A percentile compares a stretch with the other conserved stretches of the same genome.
Evolutionary conservation across 257 asterid genomes (phyloP).

Genomic region (Scutellaria galericulata): DNA sequence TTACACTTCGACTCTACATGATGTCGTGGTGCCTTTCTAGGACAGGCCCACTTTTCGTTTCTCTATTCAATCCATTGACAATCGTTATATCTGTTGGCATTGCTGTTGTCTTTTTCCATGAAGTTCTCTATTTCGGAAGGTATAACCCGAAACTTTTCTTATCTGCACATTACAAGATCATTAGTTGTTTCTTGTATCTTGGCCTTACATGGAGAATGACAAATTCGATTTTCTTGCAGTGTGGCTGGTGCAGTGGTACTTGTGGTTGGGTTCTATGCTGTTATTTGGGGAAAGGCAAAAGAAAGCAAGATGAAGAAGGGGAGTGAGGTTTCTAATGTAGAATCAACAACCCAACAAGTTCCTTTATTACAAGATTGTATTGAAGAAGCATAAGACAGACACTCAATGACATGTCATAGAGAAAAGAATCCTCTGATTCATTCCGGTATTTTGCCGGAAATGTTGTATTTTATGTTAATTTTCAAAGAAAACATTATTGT

Average conservation of each 20-base stretch:
- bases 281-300: constrained; percentile 57
- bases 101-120: constrained; percentile 48
- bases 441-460: neutral
- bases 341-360: constrained; percentile 37
- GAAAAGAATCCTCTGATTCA: neutral
- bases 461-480: neutral
- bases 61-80: constrained; percentile 58
- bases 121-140: constrained; percentile 63
- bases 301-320: constrained; percentile 35
- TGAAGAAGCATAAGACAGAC: constrained; percentile 39
- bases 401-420: neutral
- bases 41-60: constrained; percentile 66
- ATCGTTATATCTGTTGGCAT: constrained; percentile 51
- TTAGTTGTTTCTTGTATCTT: constrained; percentile 1
- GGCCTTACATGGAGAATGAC: neutral
- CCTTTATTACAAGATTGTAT: constrained; percentile 46
- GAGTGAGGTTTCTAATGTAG: constrained; percentile 26
- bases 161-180: neutral
- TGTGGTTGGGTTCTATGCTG: constrained; percentile 51
- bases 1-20: constrained; percentile 51
- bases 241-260: constrained; percentile 52
- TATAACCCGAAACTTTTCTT: neutral
- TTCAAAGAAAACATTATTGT: neutral
- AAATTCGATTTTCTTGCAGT: constrained; percentile 39
- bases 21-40: constrained; percentile 64